Evolutionary conservation across 73 alveolate genomes (phyloP).

Genomic region (Blepharisma japonicum): DNA sequence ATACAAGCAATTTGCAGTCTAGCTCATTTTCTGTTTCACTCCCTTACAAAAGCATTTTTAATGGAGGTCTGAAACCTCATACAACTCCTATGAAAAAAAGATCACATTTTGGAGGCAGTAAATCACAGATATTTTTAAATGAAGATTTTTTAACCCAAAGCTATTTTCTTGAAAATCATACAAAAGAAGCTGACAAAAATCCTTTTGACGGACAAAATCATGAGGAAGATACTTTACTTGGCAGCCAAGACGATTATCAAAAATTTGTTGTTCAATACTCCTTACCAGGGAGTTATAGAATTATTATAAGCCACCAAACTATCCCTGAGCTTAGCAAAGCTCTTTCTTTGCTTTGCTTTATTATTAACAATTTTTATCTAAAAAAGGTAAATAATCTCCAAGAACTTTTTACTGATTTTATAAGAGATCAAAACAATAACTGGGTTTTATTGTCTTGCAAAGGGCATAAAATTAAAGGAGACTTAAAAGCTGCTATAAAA

Average conservation of each 20-base stretch:
- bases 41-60: too few species aligned
- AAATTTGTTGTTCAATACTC: neutral
- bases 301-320: neutral
- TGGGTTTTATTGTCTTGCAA: neutral
- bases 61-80: too few species aligned
- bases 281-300: neutral
- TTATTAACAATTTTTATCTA: neutral
- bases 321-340: conserved; percentile 12
- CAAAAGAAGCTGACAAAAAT: too few species aligned
- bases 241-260: neutral
- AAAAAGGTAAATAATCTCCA: neutral
- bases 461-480: conserved; percentile 16
- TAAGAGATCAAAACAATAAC: neutral
- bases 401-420: conserved; percentile 10
- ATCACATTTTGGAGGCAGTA: too few species aligned
- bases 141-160: too few species aligned
- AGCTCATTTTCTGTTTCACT: too few species aligned
- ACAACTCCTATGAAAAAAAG: too few species aligned
- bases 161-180: too few species aligned
- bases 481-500: neutral
- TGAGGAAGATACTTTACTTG: neutral
- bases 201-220: neutral
- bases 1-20: too few species aligned
- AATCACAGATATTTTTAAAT: too few species aligned
- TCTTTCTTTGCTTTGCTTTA: neutral